phyloP scores from a whole-genome alignment of 139 green algal species.

The Zygnema circumcarinatum region DNA sequence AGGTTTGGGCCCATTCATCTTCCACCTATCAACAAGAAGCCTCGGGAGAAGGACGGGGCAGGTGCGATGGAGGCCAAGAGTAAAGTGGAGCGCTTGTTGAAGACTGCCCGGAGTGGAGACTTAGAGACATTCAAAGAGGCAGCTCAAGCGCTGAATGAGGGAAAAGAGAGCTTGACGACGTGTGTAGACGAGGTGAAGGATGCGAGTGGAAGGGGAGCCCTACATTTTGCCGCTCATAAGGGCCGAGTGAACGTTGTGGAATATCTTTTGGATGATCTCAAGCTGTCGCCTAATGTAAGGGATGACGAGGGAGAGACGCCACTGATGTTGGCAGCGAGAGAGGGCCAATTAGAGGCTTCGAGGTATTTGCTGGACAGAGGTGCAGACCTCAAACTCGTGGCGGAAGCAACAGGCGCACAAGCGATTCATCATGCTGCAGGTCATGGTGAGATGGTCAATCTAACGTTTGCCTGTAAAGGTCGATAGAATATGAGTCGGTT shows the following conservation, averaged over 20 bases:
- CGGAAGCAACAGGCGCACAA: constrained; percentile 14
- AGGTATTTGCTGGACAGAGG: constrained; percentile 34
- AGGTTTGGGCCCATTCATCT: constrained; percentile 26
- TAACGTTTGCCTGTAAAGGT: neutral
- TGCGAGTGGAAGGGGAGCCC: constrained; percentile 59
- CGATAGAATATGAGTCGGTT: neutral
- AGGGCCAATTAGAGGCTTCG: constrained; percentile 49
- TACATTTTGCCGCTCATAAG: constrained; percentile 63
- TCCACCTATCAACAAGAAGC: constrained; percentile 9
- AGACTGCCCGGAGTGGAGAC: constrained; percentile 17
- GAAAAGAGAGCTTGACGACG: neutral
- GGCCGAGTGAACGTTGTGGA: constrained; percentile 37
- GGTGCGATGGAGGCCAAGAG: constrained; percentile 9
- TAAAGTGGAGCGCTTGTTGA: constrained; percentile 39
- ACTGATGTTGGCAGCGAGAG: constrained; percentile 60
- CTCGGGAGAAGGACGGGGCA: constrained; percentile 8
- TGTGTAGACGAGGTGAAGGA: constrained; percentile 61
- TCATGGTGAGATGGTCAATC: constrained; percentile 29
- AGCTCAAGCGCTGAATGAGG: neutral
- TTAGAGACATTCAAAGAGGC: constrained; percentile 38
- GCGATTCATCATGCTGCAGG: constrained; percentile 53
- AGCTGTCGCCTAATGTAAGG: constrained; percentile 38
- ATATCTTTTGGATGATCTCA: constrained; percentile 53
- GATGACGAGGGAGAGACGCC: constrained; percentile 61
- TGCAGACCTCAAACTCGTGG: neutral